Base-by-base conservation (phyloP, 768 basidiomycete species). In the Boletus reticulatus region DNA sequence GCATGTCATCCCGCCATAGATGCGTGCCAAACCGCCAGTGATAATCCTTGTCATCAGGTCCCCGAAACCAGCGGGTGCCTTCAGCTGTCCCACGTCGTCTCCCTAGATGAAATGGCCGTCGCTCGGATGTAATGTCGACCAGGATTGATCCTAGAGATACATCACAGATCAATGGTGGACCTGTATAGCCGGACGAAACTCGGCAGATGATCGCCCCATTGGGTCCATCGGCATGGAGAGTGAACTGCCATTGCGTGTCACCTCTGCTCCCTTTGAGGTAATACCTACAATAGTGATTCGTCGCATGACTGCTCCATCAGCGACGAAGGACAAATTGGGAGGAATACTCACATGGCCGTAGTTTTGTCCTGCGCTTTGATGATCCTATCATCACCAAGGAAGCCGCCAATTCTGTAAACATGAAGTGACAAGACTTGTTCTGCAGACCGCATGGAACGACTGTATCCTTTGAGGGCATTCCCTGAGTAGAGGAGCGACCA, bases 321-420 rank as follows among this genome's bases (percentile, higher is more conserved):
- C 22, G 4, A 58, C n/a, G 36, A n/a, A 20, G 41, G 42, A 50
- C 38, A 13, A 29, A 55, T 14, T 31, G 38, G 6, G 24, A 50
- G 13, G 4, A 46, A 24, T 22, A 57, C 67, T 42, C 48, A 69
- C 68, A 57, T 39, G n/a, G 27, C 34, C 0, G 63, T 67, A 19
- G 42, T 34, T 41, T 59, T 68, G 37, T 69, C 69, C 31, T 62
- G 61, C 2, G 63, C 69, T 47, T 60, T 69, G 22, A 69, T 19
- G 44, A 69, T 31, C 48, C 52, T 64, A 22, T 67, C 55, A 43
- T 65, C 63, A n/a, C 67, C 57, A n/a, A 69, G 47, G 24, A 69
- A 44, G 20, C 68, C 51, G 6, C 64, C 65, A 5, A 62, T 47
- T 38, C 61, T 62, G 55, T 67, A 71, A 32, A 69, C 57, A 44